These are phyloP conservation scores for Aegilops speltoides DNA, from an alignment of 176 grass and related monocot genomes.

Conservation along the genomic window DNA sequence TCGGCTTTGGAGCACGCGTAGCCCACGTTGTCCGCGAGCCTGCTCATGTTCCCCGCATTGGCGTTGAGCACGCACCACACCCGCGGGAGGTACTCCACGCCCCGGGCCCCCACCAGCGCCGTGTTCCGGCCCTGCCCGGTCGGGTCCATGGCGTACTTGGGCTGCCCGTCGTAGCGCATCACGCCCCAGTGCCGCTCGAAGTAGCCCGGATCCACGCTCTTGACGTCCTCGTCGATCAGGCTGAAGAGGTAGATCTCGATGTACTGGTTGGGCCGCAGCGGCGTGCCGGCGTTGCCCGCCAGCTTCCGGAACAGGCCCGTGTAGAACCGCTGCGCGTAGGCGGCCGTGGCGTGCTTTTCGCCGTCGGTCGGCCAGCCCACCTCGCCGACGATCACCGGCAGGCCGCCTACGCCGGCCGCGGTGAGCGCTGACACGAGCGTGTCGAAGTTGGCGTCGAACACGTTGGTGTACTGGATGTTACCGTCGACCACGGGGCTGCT, in stretches of 20 bases:
- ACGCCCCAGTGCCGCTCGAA: constrained; percentile 90
- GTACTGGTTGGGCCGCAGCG: constrained; percentile 53
- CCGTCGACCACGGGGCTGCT: constrained; percentile 50
- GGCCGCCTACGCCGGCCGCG: constrained; percentile 21
- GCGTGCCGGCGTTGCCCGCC: constrained; percentile 49
- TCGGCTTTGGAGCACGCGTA: constrained; percentile 64
- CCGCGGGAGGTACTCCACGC: constrained; percentile 45
- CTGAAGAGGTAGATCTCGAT: constrained; percentile 79
- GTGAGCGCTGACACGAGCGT: constrained; percentile 61
- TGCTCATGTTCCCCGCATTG: neutral
- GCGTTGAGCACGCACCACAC: constrained; percentile 66
- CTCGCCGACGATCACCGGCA: constrained; percentile 67
- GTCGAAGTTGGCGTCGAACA: constrained; percentile 89
- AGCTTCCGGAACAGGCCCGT: constrained; percentile 55
- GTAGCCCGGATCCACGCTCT: constrained; percentile 65
- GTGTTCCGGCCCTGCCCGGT: constrained; percentile 39
- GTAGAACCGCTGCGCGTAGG: constrained; percentile 61
- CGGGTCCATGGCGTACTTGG: constrained; percentile 69
- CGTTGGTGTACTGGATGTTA: constrained; percentile 69
- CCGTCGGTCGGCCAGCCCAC: constrained; percentile 85
- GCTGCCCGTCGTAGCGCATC: constrained; percentile 67
- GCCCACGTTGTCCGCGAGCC: constrained; percentile 49
- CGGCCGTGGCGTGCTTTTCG: constrained; percentile 39
- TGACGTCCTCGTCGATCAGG: constrained; percentile 77
- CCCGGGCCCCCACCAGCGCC: constrained; percentile 47